Conservation (phyloP, 345 rosid genomes). For the Hibiscus tridactylites region DNA sequence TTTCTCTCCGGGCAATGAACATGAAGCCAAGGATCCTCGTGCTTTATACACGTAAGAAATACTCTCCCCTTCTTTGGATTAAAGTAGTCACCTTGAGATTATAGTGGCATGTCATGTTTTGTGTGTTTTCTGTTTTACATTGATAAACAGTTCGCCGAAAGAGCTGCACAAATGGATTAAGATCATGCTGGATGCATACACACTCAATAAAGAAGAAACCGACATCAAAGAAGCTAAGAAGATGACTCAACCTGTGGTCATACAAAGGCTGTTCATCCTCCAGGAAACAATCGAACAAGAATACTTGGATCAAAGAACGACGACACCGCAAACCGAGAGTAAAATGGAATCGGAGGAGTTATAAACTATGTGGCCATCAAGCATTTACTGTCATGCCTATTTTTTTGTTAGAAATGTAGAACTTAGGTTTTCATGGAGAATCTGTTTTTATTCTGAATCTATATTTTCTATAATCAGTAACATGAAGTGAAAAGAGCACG, state of each 20-base stretch:
- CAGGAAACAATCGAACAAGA: constrained; percentile 82
- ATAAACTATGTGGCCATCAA: constrained; percentile 6
- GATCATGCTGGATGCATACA: constrained; percentile 82
- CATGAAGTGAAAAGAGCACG: not conserved
- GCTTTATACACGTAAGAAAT: constrained; percentile 66
- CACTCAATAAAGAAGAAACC: constrained; percentile 66
- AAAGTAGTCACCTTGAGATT: not conserved
- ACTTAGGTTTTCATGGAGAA: not conserved
- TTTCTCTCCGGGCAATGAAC: constrained; percentile 70
- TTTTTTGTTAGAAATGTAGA: not conserved
- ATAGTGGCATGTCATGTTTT: not conserved
- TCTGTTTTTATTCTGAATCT: not conserved
- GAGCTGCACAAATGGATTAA: constrained; percentile 92
- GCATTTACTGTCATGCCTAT: not conserved
- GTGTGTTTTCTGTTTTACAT: not conserved
- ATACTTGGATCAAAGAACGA: constrained; percentile 41
- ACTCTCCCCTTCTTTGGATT: not conserved
- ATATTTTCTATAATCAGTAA: not conserved
- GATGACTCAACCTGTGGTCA: constrained; percentile 79
- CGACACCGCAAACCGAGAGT: constrained; percentile 13
- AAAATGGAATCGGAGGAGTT: constrained; percentile 24
- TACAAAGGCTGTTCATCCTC: constrained; percentile 77
- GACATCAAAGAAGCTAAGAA: constrained; percentile 78
- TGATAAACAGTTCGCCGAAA: constrained; percentile 59
- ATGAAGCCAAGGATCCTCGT: constrained; percentile 61